Evolutionary conservation across 129 eudicot genomes (phyloP).

Genomic region (carrot (Daucus carota)): DH1_v3.0 NC_030386.2:5787501-5788000

Average conservation of each 20-base stretch:
- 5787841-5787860: constrained; percentile 40
- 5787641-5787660: constrained; percentile 61
- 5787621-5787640: constrained; percentile 58
- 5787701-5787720: constrained; percentile 40
- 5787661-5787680: constrained; percentile 63
- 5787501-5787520: constrained; percentile 45
- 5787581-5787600: constrained; percentile 44
- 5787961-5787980: constrained; percentile 20
- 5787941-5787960: constrained; percentile 37
- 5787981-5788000: constrained; percentile 38
- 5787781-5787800: constrained; percentile 67
- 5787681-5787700: constrained; percentile 26
- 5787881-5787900: constrained; percentile 37
- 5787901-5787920: constrained; percentile 38
- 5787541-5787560: constrained; percentile 41
- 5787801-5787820: constrained; percentile 71
- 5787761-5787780: constrained; percentile 44
- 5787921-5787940: constrained; percentile 47
- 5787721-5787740: constrained; percentile 61
- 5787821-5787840: constrained; percentile 27
- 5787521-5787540: constrained; percentile 45
- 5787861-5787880: constrained; percentile 37
- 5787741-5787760: constrained; percentile 54
- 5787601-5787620: constrained; percentile 45
- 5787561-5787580: constrained; percentile 46